Evolutionary conservation across 2,329 filamentous ascomycete genomes (phyloP).

Genomic region (Scedosporium dehoogii): DNA sequence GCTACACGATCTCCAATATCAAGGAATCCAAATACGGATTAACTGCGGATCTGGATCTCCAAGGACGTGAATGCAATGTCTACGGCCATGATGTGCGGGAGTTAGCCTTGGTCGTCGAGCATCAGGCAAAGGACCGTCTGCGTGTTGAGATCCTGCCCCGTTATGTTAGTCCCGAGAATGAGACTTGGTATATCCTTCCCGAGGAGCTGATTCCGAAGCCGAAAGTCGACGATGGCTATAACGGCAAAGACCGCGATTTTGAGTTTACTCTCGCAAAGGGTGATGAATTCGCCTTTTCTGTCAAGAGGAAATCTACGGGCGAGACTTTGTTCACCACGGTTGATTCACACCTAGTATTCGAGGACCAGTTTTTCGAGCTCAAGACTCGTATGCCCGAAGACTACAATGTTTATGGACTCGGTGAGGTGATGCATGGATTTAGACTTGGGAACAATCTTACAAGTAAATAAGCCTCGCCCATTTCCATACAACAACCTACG

Average conservation of each 20-base stretch:
- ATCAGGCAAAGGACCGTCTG: constrained; percentile 54
- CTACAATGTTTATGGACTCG: constrained; percentile 68
- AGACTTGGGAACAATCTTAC: constrained; percentile 65
- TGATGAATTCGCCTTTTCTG: constrained; percentile 58
- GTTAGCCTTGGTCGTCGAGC: constrained; percentile 58
- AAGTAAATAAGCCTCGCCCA: constrained; percentile 25
- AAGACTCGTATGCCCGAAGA: constrained; percentile 54
- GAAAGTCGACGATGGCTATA: constrained; percentile 51
- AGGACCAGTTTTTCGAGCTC: constrained; percentile 72
- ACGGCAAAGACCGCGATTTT: constrained; percentile 47
- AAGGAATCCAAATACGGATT: constrained; percentile 41
- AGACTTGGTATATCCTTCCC: constrained; percentile 57
- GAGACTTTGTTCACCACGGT: constrained; percentile 61
- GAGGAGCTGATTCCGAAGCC: constrained; percentile 53
- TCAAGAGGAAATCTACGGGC: constrained; percentile 47
- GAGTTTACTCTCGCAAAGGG: constrained; percentile 41
- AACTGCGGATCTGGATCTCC: constrained; percentile 60
- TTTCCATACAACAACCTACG: constrained; percentile 1
- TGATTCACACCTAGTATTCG: constrained; percentile 57
- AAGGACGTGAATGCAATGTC: constrained; percentile 61
- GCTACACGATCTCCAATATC: constrained; percentile 57
- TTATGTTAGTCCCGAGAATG: constrained; percentile 49
- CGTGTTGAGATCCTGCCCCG: constrained; percentile 62
- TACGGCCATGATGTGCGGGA: constrained; percentile 67
- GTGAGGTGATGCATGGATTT: constrained; percentile 62